A percentile compares a stretch with the other conserved stretches of the same genome.
These are phyloP conservation scores for Oryza meyeriana DNA, from an alignment of 176 grass and related monocot genomes.

Conservation along the genomic window DNA sequence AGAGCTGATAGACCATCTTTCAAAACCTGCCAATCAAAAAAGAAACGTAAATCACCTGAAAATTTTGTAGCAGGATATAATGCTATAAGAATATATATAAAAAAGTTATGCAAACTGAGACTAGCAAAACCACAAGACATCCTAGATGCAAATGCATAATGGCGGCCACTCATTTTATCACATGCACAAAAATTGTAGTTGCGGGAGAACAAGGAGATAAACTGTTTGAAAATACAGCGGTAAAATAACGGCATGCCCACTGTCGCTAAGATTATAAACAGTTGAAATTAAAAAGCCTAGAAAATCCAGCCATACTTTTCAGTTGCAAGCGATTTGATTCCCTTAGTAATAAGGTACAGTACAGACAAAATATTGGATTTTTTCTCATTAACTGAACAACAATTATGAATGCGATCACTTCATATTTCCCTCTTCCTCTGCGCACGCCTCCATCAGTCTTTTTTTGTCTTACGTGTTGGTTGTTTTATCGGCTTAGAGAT, in stretches of 20 bases:
- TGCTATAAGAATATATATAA: neutral
- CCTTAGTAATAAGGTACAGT: neutral
- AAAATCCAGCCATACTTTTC: neutral
- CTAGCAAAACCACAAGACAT: neutral
- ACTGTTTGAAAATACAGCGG: neutral
- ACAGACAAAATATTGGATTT: neutral
- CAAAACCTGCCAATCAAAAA: constrained; percentile 58
- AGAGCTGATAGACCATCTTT: constrained; percentile 89
- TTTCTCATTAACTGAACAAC: neutral
- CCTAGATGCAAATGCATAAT: neutral
- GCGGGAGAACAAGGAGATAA: neutral
- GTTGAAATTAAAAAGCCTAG: neutral
- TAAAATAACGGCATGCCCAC: neutral
- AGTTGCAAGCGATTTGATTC: neutral
- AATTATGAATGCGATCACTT: neutral
- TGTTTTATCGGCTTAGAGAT: too few species aligned
- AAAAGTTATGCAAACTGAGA: neutral
- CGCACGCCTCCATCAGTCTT: neutral
- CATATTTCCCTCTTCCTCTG: neutral
- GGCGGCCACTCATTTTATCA: neutral
- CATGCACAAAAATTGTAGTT: neutral
- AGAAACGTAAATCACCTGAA: constrained; percentile 24
- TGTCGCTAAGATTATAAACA: neutral
- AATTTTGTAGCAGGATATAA: neutral
- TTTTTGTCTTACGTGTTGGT: too few species aligned